Evolutionary conservation across 1,284 basidiomycete genomes (phyloP).

Genomic region (Marasmius fiardii): DNA sequence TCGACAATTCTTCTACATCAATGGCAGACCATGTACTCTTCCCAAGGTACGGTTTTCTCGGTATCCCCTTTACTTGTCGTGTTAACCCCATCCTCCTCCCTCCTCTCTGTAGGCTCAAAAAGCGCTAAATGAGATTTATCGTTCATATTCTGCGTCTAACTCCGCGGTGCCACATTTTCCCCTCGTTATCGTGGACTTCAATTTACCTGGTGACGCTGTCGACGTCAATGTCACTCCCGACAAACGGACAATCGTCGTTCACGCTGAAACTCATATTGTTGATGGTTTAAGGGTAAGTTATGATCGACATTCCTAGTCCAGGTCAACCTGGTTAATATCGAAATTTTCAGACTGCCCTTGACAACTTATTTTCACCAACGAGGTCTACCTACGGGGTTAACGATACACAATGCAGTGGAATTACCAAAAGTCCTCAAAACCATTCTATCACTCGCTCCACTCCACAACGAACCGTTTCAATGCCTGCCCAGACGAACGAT

Average conservation of each 20-base stretch:
- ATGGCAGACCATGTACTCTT: constrained; percentile 86
- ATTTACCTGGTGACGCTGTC: constrained; percentile 57
- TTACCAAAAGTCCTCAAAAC: not conserved
- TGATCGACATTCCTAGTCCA: not conserved
- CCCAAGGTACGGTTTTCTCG: constrained; percentile 50
- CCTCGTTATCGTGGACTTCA: constrained; percentile 82
- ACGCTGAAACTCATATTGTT: constrained; percentile 84
- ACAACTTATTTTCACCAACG: constrained; percentile 60
- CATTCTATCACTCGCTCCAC: not conserved
- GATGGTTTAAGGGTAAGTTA: constrained; percentile 69
- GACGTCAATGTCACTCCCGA: constrained; percentile 98
- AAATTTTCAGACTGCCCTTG: constrained; percentile 23
- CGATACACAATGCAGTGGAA: constrained; percentile 6
- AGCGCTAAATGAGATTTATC: constrained; percentile 88
- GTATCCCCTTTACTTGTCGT: not conserved
- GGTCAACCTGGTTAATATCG: not conserved
- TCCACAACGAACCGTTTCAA: not conserved
- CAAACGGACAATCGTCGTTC: constrained; percentile 92
- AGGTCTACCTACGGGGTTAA: constrained; percentile 67
- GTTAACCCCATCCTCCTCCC: not conserved
- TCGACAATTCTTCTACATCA: constrained; percentile 92
- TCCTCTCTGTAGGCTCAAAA: constrained; percentile 62
- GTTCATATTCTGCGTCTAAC: constrained; percentile 54
- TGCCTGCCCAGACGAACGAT: not conserved
- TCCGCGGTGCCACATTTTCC: constrained; percentile 70